These are phyloP conservation scores for Cutaneotrichosporon curvatum DNA, from an alignment of 1,284 basidiomycete species.

Conservation along the genomic window DNA sequence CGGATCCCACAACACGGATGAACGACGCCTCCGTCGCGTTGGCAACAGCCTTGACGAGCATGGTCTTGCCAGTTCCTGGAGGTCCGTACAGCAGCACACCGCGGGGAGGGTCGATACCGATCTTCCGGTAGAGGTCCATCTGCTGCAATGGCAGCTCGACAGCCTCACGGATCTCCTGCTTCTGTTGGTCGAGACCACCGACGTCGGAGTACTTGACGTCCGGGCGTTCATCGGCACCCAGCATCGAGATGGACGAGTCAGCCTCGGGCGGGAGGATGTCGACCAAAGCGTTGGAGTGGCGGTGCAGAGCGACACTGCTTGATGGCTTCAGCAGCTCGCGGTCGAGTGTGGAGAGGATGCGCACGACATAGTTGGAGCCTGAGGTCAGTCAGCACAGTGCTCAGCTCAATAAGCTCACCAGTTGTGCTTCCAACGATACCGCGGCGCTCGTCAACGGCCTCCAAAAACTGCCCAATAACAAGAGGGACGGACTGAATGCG, in stretches of 20 bases:
- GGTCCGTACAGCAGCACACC: constrained; percentile 91
- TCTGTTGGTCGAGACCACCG: constrained; percentile 96
- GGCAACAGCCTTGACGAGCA: constrained; percentile 95
- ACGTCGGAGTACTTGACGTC: constrained; percentile 85
- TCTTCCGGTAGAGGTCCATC: constrained; percentile 98
- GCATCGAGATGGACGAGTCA: constrained; percentile 92
- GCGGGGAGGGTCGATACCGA: constrained; percentile 96
- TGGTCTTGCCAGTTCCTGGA: constrained; percentile 94
- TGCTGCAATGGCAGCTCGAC: constrained; percentile 91
- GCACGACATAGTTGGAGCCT: constrained; percentile 94
- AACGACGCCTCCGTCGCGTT: constrained; percentile 99
- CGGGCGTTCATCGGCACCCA: constrained; percentile 86
- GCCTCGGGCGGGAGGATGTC: constrained; percentile 98
- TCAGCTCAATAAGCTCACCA: constrained; percentile 41
- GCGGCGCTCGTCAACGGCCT: constrained; percentile 96
- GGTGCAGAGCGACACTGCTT: constrained; percentile 92
- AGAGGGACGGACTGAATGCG: constrained; percentile 97
- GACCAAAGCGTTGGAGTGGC: constrained; percentile 97
- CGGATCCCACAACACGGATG: constrained; percentile 93
- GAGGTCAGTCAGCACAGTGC: background rate
- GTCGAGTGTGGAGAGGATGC: constrained; percentile 95
- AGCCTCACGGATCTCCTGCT: constrained; percentile 98
- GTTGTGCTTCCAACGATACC: constrained; percentile 98
- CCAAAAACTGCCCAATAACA: constrained; percentile 99
- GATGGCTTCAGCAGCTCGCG: constrained; percentile 95